These are phyloP conservation scores for Annulohypoxylon truncatum DNA, from an alignment of 2,329 filamentous ascomycete genomes.

Conservation along the genomic window DNA sequence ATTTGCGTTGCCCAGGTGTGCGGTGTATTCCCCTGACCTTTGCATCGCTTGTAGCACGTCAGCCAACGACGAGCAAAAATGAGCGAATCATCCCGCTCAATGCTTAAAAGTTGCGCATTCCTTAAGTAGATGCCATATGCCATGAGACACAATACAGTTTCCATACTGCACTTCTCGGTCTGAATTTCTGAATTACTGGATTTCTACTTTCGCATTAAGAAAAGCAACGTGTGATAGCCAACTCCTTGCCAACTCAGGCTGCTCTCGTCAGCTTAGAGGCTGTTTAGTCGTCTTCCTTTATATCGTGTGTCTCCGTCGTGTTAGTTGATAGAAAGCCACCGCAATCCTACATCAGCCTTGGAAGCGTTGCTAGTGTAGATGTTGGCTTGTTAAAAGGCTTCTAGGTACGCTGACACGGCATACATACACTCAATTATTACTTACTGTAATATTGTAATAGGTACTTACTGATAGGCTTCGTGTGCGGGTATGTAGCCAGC, in stretches of 20 bases:
- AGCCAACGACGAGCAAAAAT: slow-evolving; percentile 36
- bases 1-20: too few relatives aligned
- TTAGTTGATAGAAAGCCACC: slow-evolving; percentile 1
- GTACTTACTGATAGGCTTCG: background rate
- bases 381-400: background rate
- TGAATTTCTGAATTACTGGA: too few relatives aligned
- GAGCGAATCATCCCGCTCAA: slow-evolving; percentile 18
- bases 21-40: slow-evolving; percentile 14
- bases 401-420: slow-evolving; percentile 3
- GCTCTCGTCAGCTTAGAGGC: slow-evolving; percentile 30
- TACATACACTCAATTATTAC: background rate
- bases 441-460: background rate
- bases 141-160: slow-evolving; percentile 36
- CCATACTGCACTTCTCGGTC: slow-evolving; percentile 45
- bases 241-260: slow-evolving; percentile 4
- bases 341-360: slow-evolving; percentile 8
- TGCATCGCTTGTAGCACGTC: slow-evolving; percentile 28
- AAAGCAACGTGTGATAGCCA: slow-evolving; percentile 24
- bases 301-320: background rate
- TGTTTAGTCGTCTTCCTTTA: background rate
- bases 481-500: slow-evolving; percentile 14
- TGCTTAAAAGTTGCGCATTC: slow-evolving; percentile 11
- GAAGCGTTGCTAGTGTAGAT: background rate
- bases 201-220: slow-evolving; percentile 8
- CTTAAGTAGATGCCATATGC: slow-evolving; percentile 5